These are phyloP conservation scores for Picea mariana DNA, from an alignment of 83 land plant genomes.

Conservation along the genomic window DNA sequence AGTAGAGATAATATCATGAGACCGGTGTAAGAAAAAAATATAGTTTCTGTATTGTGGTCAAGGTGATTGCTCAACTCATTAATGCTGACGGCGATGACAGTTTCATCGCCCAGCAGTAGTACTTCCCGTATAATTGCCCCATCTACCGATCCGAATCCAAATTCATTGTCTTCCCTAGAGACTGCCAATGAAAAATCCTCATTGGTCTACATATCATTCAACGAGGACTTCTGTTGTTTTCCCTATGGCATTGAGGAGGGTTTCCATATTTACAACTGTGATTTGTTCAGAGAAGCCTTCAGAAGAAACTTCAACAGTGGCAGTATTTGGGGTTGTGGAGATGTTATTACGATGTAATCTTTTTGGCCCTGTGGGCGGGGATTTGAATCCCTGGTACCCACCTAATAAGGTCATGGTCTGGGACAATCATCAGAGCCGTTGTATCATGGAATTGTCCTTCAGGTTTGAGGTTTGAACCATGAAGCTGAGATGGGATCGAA, in stretches of 20 bases:
- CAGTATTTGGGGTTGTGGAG: conserved; percentile 55
- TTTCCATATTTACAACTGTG: conserved; percentile 71
- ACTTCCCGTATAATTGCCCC: too few species aligned
- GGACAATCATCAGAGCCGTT: conserved; percentile 66
- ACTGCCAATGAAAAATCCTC: too few species aligned
- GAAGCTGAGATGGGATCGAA: conserved; percentile 55
- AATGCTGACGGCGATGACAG: too few species aligned
- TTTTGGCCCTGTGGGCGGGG: conserved; percentile 82
- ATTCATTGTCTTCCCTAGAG: too few species aligned
- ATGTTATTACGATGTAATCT: conserved; percentile 74
- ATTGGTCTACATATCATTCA: conserved; percentile 26
- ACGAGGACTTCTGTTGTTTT: conserved; percentile 70
- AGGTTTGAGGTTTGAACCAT: conserved; percentile 66
- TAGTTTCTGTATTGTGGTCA: too few species aligned
- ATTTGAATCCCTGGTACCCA: conserved; percentile 51
- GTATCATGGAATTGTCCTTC: conserved; percentile 73
- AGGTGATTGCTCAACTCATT: too few species aligned
- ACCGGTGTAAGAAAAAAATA: too few species aligned
- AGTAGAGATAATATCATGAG: too few species aligned
- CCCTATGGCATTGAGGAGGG: conserved; percentile 64
- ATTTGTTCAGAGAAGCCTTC: conserved; percentile 64
- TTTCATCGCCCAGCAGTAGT: too few species aligned
- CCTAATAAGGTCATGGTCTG: conserved; percentile 83
- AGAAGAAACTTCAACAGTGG: not conserved
- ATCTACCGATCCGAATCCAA: too few species aligned